Conservation (phyloP, 768 basidiomycete species). For the Ramaria rubella region DNA sequence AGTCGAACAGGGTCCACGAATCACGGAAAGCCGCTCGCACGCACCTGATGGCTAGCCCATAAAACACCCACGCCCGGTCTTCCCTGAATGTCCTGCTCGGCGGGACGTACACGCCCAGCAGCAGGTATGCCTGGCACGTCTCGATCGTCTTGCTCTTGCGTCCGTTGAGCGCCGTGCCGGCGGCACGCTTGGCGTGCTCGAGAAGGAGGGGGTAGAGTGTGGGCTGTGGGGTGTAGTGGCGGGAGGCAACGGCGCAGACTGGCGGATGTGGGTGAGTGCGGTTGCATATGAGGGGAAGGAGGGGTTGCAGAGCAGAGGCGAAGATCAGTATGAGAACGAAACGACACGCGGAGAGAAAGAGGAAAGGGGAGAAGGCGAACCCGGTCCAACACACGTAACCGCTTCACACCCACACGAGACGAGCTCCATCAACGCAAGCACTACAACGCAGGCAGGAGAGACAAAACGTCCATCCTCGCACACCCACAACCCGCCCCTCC, state of each 20-base stretch:
- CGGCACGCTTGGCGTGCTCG: slow-evolving; percentile 3
- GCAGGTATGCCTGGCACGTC: slow-evolving; percentile 11
- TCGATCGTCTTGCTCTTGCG: slow-evolving; percentile 12
- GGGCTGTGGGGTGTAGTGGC: background rate
- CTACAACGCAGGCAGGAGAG: too few relatives aligned
- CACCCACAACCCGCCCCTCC: too few relatives aligned
- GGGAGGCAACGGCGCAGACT: slow-evolving; percentile 11
- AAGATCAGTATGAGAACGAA: background rate
- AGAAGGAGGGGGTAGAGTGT: slow-evolving; percentile 9
- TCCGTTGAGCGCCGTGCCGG: background rate
- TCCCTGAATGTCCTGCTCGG: slow-evolving; percentile 56
- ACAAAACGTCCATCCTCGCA: too few relatives aligned
- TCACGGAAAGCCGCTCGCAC: slow-evolving; percentile 1
- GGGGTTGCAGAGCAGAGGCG: background rate
- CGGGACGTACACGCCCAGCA: slow-evolving; percentile 9
- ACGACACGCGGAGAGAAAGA: background rate
- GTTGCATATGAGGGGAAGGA: background rate
- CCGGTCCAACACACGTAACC: too few relatives aligned
- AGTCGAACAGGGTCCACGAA: background rate
- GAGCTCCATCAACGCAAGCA: too few relatives aligned
- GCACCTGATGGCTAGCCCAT: slow-evolving; percentile 65
- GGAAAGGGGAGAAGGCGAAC: background rate
- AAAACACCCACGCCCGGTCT: slow-evolving; percentile 64
- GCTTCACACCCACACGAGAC: too few relatives aligned
- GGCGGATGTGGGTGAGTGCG: background rate